Conservation (phyloP, 768 basidiomycete species). For the Kwoniella shandongensis region DNA sequence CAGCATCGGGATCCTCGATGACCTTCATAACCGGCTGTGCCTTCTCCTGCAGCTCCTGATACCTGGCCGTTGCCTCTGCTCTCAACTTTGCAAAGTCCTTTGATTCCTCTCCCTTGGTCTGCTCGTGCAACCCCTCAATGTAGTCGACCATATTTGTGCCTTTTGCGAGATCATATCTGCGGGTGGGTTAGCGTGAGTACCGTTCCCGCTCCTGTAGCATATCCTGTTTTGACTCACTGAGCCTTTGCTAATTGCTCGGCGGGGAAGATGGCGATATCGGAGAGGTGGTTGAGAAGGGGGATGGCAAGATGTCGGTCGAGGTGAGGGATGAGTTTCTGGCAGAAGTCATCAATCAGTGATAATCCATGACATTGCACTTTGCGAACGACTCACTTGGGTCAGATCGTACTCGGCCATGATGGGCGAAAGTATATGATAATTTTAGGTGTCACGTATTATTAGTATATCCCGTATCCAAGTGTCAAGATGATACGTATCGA, state of each 20-base stretch:
- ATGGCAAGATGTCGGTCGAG: slow-evolving; percentile 93
- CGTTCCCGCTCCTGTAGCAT: no score
- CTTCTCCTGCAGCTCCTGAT: slow-evolving; percentile 80
- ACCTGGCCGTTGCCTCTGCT: slow-evolving; percentile 75
- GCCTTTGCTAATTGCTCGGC: slow-evolving; percentile 77
- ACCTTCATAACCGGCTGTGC: slow-evolving; percentile 92
- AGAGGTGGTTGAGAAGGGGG: slow-evolving; percentile 85
- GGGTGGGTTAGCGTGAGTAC: not conserved
- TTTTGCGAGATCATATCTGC: slow-evolving; percentile 84
- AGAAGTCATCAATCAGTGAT: slow-evolving; percentile 1
- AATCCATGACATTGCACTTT: not conserved
- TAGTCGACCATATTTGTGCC: slow-evolving; percentile 99
- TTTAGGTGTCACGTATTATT: no score
- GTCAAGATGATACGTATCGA: no score
- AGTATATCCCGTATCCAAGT: no score
- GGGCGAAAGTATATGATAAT: not conserved
- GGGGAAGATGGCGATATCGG: slow-evolving; percentile 65
- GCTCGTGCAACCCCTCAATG: slow-evolving; percentile 73
- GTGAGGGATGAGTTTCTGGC: slow-evolving; percentile 84
- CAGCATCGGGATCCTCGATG: slow-evolving; percentile 95
- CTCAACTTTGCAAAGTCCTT: slow-evolving; percentile 78
- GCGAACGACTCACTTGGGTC: slow-evolving; percentile 57
- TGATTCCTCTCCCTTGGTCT: slow-evolving; percentile 58
- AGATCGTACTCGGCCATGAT: slow-evolving; percentile 80
- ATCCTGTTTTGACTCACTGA: no score